Evolutionary conservation across 208 protist species (phyloP).

Genomic region (Acanthamoeba triangularis): DNA sequence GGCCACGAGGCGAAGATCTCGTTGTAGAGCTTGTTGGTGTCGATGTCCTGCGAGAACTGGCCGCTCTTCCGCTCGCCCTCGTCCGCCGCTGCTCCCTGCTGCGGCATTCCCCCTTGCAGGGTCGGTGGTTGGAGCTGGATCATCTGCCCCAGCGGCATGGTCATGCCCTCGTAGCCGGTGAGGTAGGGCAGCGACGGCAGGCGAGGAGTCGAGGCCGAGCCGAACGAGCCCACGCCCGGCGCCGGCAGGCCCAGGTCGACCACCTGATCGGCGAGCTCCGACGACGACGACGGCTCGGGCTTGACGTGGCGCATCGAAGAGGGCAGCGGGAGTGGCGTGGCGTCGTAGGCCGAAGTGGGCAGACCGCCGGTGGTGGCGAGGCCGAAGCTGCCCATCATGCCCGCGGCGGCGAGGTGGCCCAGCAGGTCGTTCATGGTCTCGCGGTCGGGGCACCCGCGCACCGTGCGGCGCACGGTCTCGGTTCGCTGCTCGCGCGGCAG

Average conservation of each 20-base stretch:
- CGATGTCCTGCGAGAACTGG: neutral
- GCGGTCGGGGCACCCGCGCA: neutral
- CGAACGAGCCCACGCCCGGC: neutral
- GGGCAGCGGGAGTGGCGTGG: neutral
- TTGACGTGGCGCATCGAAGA: neutral
- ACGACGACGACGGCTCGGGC: neutral
- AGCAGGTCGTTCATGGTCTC: constrained; percentile 31
- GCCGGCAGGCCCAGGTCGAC: neutral
- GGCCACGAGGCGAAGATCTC: constrained; percentile 39
- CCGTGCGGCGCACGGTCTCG: neutral
- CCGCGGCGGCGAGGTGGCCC: constrained; percentile 26
- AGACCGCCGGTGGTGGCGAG: neutral
- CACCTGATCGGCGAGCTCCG: neutral
- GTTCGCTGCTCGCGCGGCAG: constrained; percentile 10
- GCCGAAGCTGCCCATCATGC: constrained; percentile 54
- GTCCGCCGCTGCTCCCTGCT: neutral
- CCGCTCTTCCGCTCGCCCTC: neutral
- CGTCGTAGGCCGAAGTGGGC: neutral
- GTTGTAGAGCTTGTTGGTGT: constrained; percentile 55
- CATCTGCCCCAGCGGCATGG: too few relatives aligned
- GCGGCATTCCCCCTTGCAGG: neutral
- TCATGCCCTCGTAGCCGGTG: neutral
- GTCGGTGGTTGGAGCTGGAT: too few relatives aligned
- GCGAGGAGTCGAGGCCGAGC: neutral
- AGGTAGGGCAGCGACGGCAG: neutral